phyloP scores from a whole-genome alignment of 2,329 filamentous ascomycete genomes.

The Colletotrichum sansevieriae region DNA sequence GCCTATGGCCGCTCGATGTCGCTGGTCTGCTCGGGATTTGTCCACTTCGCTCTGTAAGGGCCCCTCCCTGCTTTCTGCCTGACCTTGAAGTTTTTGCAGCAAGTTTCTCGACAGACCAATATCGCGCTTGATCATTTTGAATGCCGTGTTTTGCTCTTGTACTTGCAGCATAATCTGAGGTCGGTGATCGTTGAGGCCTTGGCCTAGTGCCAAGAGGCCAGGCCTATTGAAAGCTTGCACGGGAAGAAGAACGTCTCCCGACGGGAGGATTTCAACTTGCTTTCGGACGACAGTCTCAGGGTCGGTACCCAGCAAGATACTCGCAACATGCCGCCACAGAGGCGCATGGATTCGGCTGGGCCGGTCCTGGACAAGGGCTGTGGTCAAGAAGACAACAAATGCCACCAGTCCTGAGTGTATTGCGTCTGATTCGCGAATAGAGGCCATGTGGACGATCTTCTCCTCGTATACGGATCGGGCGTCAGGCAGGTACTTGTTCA shows the following conservation, averaged over 20 bases:
- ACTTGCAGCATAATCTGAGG: background rate
- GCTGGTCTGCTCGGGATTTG: background rate
- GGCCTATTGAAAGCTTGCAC: background rate
- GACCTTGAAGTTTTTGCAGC: background rate
- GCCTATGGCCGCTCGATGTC: background rate
- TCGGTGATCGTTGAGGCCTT: background rate
- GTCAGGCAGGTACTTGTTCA: background rate
- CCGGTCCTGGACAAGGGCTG: background rate
- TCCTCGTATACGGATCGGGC: background rate
- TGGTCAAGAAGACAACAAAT: background rate
- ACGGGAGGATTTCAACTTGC: background rate
- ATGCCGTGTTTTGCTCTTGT: background rate
- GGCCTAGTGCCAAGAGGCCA: background rate
- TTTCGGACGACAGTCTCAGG: background rate
- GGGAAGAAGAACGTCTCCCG: background rate
- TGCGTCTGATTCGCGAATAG: background rate
- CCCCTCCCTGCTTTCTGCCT: background rate
- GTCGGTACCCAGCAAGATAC: background rate
- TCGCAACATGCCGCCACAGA: background rate
- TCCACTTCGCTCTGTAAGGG: background rate
- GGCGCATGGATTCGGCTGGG: background rate
- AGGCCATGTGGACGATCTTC: background rate
- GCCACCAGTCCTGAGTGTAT: background rate
- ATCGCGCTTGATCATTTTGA: background rate
- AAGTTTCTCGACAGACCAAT: background rate